A percentile compares a stretch with the other conserved stretches of the same genome.
Conservation (phyloP, 164 flowering plant species). For the Buxus sempervirens region DNA sequence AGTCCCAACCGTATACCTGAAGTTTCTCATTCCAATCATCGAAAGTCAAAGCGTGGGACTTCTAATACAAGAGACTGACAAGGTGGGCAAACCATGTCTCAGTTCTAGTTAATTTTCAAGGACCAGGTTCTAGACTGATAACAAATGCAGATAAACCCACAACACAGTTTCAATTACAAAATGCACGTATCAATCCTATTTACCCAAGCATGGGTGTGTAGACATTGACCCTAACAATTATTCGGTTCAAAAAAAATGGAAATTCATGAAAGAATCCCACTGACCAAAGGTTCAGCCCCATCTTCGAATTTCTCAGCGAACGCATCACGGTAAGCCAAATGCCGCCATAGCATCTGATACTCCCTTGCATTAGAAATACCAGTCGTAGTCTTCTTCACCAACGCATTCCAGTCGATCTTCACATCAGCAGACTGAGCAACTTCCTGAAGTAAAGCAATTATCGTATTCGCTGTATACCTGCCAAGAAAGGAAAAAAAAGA, state of each 20-base stretch:
- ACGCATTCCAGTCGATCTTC: constrained; percentile 66
- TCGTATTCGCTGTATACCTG: constrained; percentile 63
- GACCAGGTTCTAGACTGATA: neutral
- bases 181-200: too few relatives aligned
- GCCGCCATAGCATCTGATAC: constrained; percentile 95
- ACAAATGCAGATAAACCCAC: too few relatives aligned
- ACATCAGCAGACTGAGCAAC: constrained; percentile 45
- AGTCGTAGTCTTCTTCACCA: constrained; percentile 69
- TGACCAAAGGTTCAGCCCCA: constrained; percentile 58
- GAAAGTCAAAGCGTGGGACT: neutral
- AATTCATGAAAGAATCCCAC: constrained; percentile 9
- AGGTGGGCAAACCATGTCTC: neutral
- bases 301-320: constrained; percentile 46
- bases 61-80: neutral
- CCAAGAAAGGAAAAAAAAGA: constrained; percentile 10
- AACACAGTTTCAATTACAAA: too few relatives aligned
- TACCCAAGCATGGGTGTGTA: too few relatives aligned
- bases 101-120: neutral
- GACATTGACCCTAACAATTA: neutral
- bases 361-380: constrained; percentile 80
- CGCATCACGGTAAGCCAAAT: constrained; percentile 66
- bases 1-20: neutral
- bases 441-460: constrained; percentile 72
- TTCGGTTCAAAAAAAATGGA: neutral
- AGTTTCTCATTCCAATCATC: neutral